Conservation (phyloP, 371 early-diverging fungal genomes). For the Apophysomyces variabilis region DNA sequence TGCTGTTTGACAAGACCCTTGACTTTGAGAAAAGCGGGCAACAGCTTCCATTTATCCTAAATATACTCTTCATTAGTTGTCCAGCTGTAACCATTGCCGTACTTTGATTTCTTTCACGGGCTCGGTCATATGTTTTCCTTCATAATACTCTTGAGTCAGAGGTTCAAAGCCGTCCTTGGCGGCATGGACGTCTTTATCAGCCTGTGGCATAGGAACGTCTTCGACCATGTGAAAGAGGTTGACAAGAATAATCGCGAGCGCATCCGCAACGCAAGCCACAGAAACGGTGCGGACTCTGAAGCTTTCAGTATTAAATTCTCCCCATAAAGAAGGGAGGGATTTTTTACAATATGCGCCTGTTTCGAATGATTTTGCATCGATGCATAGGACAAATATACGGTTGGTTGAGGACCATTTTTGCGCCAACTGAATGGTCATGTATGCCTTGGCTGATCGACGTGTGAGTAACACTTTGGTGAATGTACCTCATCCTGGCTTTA, state of each 20-base stretch:
- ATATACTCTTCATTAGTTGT: not conserved
- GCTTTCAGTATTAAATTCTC: too few relatives aligned
- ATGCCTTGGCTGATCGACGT: too few relatives aligned
- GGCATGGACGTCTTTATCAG: not conserved
- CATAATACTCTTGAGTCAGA: conserved; percentile 43
- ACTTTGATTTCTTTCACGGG: conserved; percentile 58
- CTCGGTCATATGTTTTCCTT: conserved; percentile 51
- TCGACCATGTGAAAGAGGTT: not conserved
- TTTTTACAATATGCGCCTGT: too few relatives aligned
- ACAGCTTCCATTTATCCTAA: conserved; percentile 98
- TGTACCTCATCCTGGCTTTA: too few relatives aligned
- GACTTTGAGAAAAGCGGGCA: conserved; percentile 96
- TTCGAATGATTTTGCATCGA: too few relatives aligned
- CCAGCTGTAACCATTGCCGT: not conserved
- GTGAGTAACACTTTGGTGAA: too few relatives aligned
- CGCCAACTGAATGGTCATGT: too few relatives aligned
- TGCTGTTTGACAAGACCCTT: conserved; percentile 99
- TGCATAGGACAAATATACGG: too few relatives aligned
- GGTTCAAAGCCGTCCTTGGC: conserved; percentile 46
- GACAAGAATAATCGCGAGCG: not conserved
- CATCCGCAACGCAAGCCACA: conserved; percentile 1
- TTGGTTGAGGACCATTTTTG: too few relatives aligned
- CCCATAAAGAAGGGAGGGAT: too few relatives aligned
- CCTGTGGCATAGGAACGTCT: conserved; percentile 6
- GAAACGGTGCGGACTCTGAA: not conserved